These are phyloP conservation scores for Naganishia liquefaciens DNA, from an alignment of 1,284 basidiomycete species.

Conservation along the genomic window DNA sequence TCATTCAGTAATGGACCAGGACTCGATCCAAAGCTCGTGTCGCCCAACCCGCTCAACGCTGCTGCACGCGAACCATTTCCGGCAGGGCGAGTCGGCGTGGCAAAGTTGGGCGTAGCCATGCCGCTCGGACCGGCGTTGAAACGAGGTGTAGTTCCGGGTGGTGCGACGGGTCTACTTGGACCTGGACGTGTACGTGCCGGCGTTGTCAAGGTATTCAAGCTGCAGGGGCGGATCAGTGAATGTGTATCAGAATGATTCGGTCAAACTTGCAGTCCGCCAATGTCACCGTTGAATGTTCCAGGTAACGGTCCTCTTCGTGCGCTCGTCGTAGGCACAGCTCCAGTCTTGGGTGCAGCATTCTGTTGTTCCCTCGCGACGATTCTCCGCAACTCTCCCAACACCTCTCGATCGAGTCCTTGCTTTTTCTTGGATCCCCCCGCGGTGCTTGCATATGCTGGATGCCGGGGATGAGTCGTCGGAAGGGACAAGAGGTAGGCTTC, in stretches of 20 bases:
- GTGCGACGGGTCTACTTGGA: conserved; percentile 4
- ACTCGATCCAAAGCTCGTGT: conserved; percentile 5
- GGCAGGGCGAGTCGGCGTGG: conserved; percentile 37
- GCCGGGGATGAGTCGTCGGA: conserved; percentile 37
- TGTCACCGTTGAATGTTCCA: conserved; percentile 38
- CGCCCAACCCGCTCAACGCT: not conserved
- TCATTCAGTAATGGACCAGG: not conserved
- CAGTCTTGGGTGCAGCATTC: conserved; percentile 22
- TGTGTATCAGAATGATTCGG: not conserved
- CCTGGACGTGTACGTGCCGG: conserved; percentile 35
- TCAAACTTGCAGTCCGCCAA: conserved; percentile 48
- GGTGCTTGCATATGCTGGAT: conserved; percentile 1
- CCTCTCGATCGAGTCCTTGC: conserved; percentile 44
- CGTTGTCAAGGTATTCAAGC: conserved; percentile 45
- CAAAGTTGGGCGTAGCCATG: conserved; percentile 32
- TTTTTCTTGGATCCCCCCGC: conserved; percentile 31
- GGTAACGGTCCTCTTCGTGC: conserved; percentile 40
- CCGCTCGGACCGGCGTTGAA: conserved; percentile 30
- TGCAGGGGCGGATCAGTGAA: not conserved
- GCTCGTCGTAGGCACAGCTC: conserved; percentile 7
- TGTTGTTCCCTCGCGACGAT: conserved; percentile 48
- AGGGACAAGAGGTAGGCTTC: conserved; percentile 55
- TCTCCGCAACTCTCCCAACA: conserved; percentile 50
- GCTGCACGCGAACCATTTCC: not conserved
- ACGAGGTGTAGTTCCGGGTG: conserved; percentile 12